Evolutionary conservation across 495 filamentous ascomycete genomes (phyloP).

Genomic region (Ramalina peruviana): DNA sequence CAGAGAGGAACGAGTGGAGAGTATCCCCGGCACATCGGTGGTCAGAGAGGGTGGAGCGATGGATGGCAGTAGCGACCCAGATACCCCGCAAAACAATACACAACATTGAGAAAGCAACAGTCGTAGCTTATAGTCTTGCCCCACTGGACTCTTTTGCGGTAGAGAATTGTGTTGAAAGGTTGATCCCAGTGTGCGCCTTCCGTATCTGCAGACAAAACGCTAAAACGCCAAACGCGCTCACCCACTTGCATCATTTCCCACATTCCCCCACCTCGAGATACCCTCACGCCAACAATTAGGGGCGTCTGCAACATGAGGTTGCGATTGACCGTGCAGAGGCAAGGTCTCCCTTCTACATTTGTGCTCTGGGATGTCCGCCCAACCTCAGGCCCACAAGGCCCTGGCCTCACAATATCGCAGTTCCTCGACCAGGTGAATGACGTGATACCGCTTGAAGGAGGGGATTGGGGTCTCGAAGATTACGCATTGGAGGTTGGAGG

Average conservation of each 20-base stretch:
- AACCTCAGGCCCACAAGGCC: conserved; percentile 30
- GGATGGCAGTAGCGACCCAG: conserved; percentile 1
- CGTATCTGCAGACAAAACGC: too few relatives aligned
- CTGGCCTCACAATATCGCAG: conserved; percentile 56
- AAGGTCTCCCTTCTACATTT: conserved; percentile 60
- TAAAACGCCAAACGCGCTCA: not conserved
- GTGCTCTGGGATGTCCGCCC: conserved; percentile 55
- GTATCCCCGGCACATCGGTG: conserved; percentile 4
- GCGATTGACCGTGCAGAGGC: conserved; percentile 65
- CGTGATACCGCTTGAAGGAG: conserved; percentile 69
- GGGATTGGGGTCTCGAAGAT: conserved; percentile 79
- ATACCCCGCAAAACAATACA: too few relatives aligned
- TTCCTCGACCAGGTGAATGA: conserved; percentile 75
- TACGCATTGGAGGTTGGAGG: conserved; percentile 75
- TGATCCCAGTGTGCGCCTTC: too few relatives aligned
- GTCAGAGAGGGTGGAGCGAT: conserved; percentile 5
- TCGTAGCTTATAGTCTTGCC: too few relatives aligned
- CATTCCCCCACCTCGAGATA: not conserved
- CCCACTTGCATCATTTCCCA: not conserved
- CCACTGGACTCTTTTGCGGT: too few relatives aligned
- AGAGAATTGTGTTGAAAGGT: too few relatives aligned
- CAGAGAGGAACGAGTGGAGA: not conserved
- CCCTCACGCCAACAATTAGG: not conserved
- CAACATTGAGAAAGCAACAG: too few relatives aligned
- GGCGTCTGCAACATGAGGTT: conserved; percentile 49